Evolutionary conservation across 208 protist species (phyloP), one percentile per base, ranked within the genome.

Genomic region (Blastocrithidia nonstop): DNA sequence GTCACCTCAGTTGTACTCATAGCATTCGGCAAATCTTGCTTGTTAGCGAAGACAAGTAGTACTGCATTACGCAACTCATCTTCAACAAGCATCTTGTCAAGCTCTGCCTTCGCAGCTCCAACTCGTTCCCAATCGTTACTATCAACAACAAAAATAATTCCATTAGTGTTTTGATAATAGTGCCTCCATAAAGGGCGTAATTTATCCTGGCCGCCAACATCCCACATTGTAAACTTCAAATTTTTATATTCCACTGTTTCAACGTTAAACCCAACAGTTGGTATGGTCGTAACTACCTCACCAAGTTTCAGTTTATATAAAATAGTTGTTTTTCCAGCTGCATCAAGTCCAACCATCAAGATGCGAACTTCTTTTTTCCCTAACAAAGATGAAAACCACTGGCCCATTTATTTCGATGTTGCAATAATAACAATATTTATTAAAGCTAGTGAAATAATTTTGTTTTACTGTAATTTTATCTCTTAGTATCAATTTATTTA

Each of bases 11-110:
- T 92, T 7, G 79, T 93, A 38, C 74, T 90, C 78, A 98, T 95
- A 15, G 96, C 95, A 60, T 98, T 97, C 31, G 96, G 94, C 36
- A 99, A 57, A 78, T 98, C 96, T 68, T 99, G 95, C 72, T 99
- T 99, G 86, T 99, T 99, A 9, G 96, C 96, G 51, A 98, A 98
- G 2, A 99, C 93, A 2, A 99, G 85, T 8, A 99, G 60, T 17
- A 88, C 63, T 0, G 94, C 93, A 42, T 98, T 95, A 36, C 86
- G 68, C 11, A 99, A 88, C 66, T 99, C 94, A 49, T 98, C 94
- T 63, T 99, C 96, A 4, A 71, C 59, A n/a, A 98, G 49, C 70
- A 99, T 95, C 57, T 88, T 94, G 45, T 96, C 80, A 17, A 98
- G 73, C 61, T 98, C 96, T 15, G 81, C 83, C 22, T 73, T 58